Percentiles rank a stretch among this genome's conserved stretches.
Evolutionary conservation across 2,329 filamentous ascomycete species (phyloP).

Genomic region (Ascosphaera acerosa): DNA sequence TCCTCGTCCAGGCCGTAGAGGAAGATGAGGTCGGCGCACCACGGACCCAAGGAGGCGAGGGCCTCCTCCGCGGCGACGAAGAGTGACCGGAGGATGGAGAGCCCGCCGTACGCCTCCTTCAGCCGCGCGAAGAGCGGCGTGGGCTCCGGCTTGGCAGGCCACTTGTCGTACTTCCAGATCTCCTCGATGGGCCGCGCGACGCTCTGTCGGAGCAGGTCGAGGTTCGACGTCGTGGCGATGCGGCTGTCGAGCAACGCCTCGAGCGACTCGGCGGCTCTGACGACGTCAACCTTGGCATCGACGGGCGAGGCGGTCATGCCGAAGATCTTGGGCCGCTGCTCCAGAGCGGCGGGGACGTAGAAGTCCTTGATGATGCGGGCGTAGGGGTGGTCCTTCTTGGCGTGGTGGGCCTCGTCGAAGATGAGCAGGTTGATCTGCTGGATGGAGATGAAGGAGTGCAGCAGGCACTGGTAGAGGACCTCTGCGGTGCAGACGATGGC

Average conservation of each 20-base stretch:
- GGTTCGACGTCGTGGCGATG: conserved; percentile 52
- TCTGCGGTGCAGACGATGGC: conserved; percentile 84
- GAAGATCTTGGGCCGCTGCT: conserved; percentile 46
- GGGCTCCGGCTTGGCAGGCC: conserved; percentile 27
- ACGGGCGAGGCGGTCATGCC: conserved; percentile 96
- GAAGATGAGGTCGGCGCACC: conserved; percentile 73
- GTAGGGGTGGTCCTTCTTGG: conserved; percentile 83
- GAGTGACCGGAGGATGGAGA: conserved; percentile 27
- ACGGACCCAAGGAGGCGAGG: conserved; percentile 44
- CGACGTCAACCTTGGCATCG: conserved; percentile 52
- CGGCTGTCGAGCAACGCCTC: conserved; percentile 55
- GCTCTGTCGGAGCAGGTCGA: conserved; percentile 30
- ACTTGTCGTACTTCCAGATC: conserved; percentile 28
- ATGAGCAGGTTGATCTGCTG: conserved; percentile 67
- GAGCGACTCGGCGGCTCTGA: conserved; percentile 41
- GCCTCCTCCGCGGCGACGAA: conserved; percentile 35
- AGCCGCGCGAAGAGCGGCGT: conserved; percentile 41
- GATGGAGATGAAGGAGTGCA: conserved; percentile 57
- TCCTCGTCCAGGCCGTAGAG: conserved; percentile 38
- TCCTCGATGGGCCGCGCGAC: conserved; percentile 35
- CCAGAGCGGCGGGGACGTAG: conserved; percentile 31
- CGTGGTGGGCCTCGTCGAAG: conserved; percentile 90
- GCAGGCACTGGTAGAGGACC: conserved; percentile 53
- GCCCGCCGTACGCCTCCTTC: conserved; percentile 25
- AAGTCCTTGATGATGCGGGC: conserved; percentile 73